Conservation (phyloP, 2,329 filamentous ascomycete species). For the Fusarium sp. region DNA sequence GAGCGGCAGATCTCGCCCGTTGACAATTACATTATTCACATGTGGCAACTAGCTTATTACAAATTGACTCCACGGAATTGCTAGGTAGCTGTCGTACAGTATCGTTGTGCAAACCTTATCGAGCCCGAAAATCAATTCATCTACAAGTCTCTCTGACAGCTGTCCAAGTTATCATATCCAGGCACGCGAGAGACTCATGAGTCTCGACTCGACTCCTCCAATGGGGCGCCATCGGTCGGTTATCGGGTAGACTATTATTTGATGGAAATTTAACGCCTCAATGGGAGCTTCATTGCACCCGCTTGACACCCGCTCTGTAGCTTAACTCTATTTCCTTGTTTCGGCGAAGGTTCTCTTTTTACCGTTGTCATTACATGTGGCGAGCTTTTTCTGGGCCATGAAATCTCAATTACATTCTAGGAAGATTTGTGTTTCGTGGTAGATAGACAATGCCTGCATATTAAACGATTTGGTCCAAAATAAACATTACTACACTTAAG, state of each 20-base stretch:
- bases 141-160: neutral
- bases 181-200: neutral
- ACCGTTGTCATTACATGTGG: neutral
- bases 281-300: conserved; percentile 1
- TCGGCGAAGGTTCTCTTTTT: neutral
- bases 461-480: fast-evolving
- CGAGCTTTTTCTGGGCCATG: neutral
- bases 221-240: neutral
- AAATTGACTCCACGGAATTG: conserved; percentile 8
- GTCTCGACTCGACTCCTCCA: neutral
- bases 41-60: conserved; percentile 30
- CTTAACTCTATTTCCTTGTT: neutral
- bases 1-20: neutral
- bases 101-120: conserved; percentile 5
- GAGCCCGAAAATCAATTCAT: conserved; percentile 7
- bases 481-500: neutral
- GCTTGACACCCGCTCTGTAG: neutral
- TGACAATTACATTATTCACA: conserved; percentile 12
- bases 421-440: neutral
- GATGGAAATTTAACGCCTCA: conserved; percentile 2
- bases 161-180: neutral
- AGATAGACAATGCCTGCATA: neutral
- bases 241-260: neutral
- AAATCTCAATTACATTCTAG: neutral
- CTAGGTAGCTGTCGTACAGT: neutral